Evolutionary conservation across 768 basidiomycete genomes (phyloP).

Genomic region (Dentipellis sp.): DNA sequence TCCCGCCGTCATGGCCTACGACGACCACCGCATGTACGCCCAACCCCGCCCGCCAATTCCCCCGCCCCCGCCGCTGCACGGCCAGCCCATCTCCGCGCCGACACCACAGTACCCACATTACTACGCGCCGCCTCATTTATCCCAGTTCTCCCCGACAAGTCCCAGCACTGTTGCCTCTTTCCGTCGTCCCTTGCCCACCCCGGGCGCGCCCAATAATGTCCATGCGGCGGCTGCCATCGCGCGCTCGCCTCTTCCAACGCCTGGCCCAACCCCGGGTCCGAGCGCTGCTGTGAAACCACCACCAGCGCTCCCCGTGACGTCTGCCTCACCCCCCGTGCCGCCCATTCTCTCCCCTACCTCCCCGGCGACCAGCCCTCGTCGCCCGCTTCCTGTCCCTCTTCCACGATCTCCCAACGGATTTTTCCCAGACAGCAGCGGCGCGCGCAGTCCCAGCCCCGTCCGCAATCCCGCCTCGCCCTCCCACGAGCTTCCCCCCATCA

Average conservation of each 20-base stretch:
- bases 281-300: conserved; percentile 2
- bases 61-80: not conserved
- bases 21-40: not conserved
- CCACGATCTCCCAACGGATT: conserved; percentile 1
- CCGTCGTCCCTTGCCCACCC: conserved; percentile 14
- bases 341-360: conserved; percentile 10
- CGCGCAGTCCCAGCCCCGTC: conserved; percentile 10
- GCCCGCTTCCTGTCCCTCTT: conserved; percentile 10
- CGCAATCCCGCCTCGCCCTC: conserved; percentile 3
- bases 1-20: not conserved
- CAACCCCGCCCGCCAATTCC: conserved; percentile 2
- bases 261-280: conserved; percentile 13
- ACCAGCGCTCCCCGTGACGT: not conserved
- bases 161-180: conserved; percentile 10
- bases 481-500: not conserved
- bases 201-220: conserved; percentile 8
- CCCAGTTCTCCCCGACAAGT: not conserved
- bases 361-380: conserved; percentile 4
- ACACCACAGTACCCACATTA: conserved; percentile 15
- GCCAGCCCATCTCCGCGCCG: conserved; percentile 9
- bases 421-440: not conserved
- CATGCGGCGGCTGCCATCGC: not conserved
- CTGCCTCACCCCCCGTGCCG: not conserved
- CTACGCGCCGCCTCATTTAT: too few species aligned
- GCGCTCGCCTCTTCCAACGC: conserved; percentile 13